Evolutionary conservation across 306 rosid species (phyloP), one percentile per base, ranked within the genome.

Genomic region (Pyrus communis): DNA sequence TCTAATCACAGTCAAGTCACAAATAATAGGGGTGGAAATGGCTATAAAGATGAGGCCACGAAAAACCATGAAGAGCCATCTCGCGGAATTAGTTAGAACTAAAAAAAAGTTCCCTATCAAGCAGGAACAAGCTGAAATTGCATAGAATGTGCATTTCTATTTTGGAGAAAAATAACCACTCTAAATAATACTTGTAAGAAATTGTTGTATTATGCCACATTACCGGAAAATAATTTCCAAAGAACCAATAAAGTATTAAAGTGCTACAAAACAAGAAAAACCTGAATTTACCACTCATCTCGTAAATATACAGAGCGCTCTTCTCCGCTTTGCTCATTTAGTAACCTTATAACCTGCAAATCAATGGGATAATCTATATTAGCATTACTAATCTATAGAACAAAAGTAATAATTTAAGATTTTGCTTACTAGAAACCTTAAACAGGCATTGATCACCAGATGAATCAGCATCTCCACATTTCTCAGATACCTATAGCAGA

Each of bases 271-370:
- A 58, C 74, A 74, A 80, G 71, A 72, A 45, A 28, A 66, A 62
- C 74, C 73, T 58, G 57, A 77, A 67, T 82, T 82, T 86, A 90
- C 98, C 98, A 94, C 81, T 89, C 97, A 73, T 89, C 95, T 77
- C 81, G 61, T 85, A 94, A 83, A 86, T 82, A 79, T 40, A 80
- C 90, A 61, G 85, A 86, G 45, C 83, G 78, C 85, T 92, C 97
- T 81, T 85, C 93, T 74, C 97, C 98, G 22, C 77, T 86, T 66
- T 82, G 83, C 86, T 94, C 98, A 78, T 90, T 84, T 77, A 92
- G 85, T 85, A 94, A 77, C 45, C 96, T 95, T 72, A 94, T 97
- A 86, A 92, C 92, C 98, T 94, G 82, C 72, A 83, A 81, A 84
- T 70, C 70, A 83, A 45, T 77, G 14, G 60, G 21, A 42, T 81